Evolutionary conservation across 768 basidiomycete species (phyloP), one percentile per base, ranked within the genome.

Genomic region (Tricholoma hemisulphureum): DNA sequence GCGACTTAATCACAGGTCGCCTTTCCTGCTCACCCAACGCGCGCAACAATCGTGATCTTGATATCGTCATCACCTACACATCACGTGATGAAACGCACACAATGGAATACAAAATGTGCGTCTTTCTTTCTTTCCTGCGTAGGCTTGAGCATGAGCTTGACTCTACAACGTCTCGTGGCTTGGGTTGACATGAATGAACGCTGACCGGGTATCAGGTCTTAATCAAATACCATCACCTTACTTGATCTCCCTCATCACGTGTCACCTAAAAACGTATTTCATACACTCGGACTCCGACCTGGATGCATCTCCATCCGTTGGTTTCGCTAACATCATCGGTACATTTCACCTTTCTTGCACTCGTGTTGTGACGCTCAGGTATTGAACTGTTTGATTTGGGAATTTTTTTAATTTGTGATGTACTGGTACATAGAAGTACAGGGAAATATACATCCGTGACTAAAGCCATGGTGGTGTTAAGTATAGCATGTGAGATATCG

Each of bases 11-110:
- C 71, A 73, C 71, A 18, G 97, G 97, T 43, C 73, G 60, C 37
- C 71, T 99, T 39, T 71, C 81, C 16, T 96, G 95, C 69, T 84
- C 88, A 4, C 97, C 97, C 20, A 99, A 99, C 73, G 80, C 82
- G 46, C 85, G 90, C 63, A 99, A 99, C 77, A 91, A 91, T 71
- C 89, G 97, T 46, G 97, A 99, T 69, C 80, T 99, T 45, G 97
- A 98, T 71, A 98, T 99, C 71, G 72, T 72, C 21, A 83, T 98
- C 65, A 75, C 83, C 55, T 97, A 95, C 77, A 77, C 84, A 66
- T 68, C 80, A 20, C 63, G 67, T 18, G 68, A 74, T 4, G 74
- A 79, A 55, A 69, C 65, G 21, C 59, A 63, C 54, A 73, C 64
- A 29, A 77, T 91, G 63, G 77, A 87, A 5, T 94, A 92, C 73